These are phyloP conservation scores for Hirsutella thompsonii DNA, from an alignment of 2,329 filamentous ascomycete species.

Conservation along the genomic window DNA sequence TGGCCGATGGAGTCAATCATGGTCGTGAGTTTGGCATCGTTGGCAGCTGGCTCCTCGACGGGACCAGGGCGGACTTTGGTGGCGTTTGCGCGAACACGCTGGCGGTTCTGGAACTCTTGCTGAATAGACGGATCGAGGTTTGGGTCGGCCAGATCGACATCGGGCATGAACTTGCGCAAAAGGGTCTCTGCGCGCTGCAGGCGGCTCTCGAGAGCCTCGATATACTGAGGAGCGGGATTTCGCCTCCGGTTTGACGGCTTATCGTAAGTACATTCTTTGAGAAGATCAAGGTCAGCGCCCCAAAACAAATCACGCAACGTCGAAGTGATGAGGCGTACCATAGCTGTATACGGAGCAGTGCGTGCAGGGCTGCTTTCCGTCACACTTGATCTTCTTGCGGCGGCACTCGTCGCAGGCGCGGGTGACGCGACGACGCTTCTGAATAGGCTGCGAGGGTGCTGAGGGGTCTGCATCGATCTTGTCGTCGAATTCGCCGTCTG, in stretches of 20 bases:
- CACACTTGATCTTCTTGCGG: slow-evolving; percentile 79
- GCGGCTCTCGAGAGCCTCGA: slow-evolving; percentile 75
- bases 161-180: slow-evolving; percentile 67
- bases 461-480: slow-evolving; percentile 17
- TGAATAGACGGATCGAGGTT: slow-evolving; percentile 66
- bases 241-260: slow-evolving; percentile 85
- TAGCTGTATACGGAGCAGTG: slow-evolving; percentile 98
- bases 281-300: not conserved
- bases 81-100: slow-evolving; percentile 34
- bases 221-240: slow-evolving; percentile 85
- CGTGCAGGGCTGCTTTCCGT: slow-evolving; percentile 79
- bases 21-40: slow-evolving; percentile 69
- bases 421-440: slow-evolving; percentile 68
- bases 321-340: slow-evolving; percentile 43
- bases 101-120: slow-evolving; percentile 49
- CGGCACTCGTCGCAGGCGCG: slow-evolving; percentile 74
- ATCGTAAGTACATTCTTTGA: slow-evolving; percentile 84
- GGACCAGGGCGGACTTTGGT: slow-evolving; percentile 26
- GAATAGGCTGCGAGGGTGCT: slow-evolving; percentile 42
- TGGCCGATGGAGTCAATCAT: slow-evolving; percentile 93
- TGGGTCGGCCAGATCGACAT: slow-evolving; percentile 75
- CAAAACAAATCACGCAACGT: not conserved
- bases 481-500: slow-evolving; percentile 27
- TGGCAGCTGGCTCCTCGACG: slow-evolving; percentile 22
- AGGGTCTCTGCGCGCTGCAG: slow-evolving; percentile 73